Conservation (phyloP, 1,284 basidiomycete species). For the Laetiporus sulphureus region DNA sequence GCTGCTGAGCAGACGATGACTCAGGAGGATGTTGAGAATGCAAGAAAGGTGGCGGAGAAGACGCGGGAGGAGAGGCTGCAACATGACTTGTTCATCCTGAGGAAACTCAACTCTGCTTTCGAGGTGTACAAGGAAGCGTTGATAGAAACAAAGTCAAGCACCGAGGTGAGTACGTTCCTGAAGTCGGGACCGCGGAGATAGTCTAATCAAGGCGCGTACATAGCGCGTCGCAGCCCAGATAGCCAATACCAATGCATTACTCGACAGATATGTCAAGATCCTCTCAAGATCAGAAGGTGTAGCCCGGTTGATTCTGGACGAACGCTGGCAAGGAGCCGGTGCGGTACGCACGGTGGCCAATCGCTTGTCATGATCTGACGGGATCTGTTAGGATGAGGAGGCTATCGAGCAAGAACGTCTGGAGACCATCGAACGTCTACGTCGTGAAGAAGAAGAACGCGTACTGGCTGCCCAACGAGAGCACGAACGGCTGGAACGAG, state of each 20-base stretch:
- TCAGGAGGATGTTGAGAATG: constrained; percentile 23
- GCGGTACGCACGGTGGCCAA: constrained; percentile 36
- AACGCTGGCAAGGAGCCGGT: constrained; percentile 66
- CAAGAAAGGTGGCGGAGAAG: constrained; percentile 29
- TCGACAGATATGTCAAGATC: constrained; percentile 66
- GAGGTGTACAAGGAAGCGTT: constrained; percentile 60
- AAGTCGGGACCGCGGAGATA: neutral
- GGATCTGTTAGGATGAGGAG: constrained; percentile 48
- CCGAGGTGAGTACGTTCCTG: constrained; percentile 42
- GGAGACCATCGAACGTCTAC: constrained; percentile 39
- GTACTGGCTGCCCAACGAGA: constrained; percentile 41
- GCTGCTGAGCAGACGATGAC: constrained; percentile 23
- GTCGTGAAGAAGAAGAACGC: constrained; percentile 45
- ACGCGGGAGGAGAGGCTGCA: constrained; percentile 65
- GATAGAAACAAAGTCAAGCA: constrained; percentile 51
- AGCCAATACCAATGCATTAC: constrained; percentile 59
- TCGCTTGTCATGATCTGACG: neutral
- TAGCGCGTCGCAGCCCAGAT: constrained; percentile 61
- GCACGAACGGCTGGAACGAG: constrained; percentile 39
- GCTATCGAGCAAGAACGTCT: constrained; percentile 41
- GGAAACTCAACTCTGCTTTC: constrained; percentile 65
- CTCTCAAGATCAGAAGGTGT: constrained; percentile 64
- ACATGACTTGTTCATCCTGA: constrained; percentile 62
- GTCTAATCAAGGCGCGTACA: neutral
- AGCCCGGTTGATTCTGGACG: constrained; percentile 63